Base-by-base conservation (phyloP, 768 basidiomycete species). In the Naganishia randhawae region DNA sequence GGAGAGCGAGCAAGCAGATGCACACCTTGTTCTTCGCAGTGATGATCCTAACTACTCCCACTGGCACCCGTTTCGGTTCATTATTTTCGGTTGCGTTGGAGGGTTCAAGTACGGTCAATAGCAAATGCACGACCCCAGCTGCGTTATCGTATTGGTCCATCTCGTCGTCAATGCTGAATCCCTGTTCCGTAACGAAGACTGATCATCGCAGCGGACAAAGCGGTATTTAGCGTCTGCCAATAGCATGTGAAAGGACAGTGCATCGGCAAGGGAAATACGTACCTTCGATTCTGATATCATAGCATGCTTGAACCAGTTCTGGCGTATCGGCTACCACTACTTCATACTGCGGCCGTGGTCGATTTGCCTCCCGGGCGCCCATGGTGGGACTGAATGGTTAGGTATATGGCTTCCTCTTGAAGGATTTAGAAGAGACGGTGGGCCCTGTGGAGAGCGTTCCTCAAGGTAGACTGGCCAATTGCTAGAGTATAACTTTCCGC, bases 271-370 rank as follows among this genome's bases (percentile, higher is more conserved):
- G 54, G 17, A 16, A 54, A 39, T n/a, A 67, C 73, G 65, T 66
- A 78, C 77, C 76, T 63, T 78, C 76, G 37, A 77, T 74, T 25
- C 78, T 63, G 25, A 77, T 70, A 68, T 76, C 75, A 55, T 73
- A 74, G 52, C 78, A 79, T 27, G 76, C 76, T 63, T 61, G 57
- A 13, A 61, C 57, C 8, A 61, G 29, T 19, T 61, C 57, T 22
- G 57, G 57, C 35, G 57, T 61, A 33, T 61, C 57, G 8, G 57
- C 57, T n/a, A 61, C 37, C n/a, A 61, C 57, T 14, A 61, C 57
- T 25, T 61, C 57, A 39, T 41, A 61, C 22, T 39, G 22, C 11
- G 57, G 57, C 19, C 57, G 57, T 41, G n/a, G 57, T 25, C 45
- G 45, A 48, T 48, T 22, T 17, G 16, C 25, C 19, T 48, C n/a